These are phyloP conservation scores for Aspergillus egyptiacus DNA, from an alignment of 495 filamentous ascomycete genomes.

Conservation along the genomic window DNA sequence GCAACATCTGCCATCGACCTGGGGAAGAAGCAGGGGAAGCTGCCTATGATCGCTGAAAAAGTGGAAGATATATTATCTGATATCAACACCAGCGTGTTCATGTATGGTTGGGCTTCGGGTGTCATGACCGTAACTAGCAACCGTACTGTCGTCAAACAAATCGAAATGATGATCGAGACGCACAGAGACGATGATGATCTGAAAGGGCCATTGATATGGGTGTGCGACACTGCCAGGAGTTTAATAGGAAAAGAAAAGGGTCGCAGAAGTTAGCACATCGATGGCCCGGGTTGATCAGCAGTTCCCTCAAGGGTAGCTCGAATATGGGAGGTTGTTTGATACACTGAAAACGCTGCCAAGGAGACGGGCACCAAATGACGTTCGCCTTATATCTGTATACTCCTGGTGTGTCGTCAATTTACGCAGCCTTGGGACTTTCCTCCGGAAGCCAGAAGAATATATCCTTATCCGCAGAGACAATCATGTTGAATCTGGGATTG, in stretches of 20 bases:
- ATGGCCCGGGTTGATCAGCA: background rate
- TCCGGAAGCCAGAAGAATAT: slow-evolving; percentile 83
- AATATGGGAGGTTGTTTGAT: no score
- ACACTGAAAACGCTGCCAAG: background rate
- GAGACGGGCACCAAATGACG: background rate
- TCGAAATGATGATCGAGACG: slow-evolving; percentile 48
- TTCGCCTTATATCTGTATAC: background rate
- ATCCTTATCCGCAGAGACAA: slow-evolving; percentile 83
- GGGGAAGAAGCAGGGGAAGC: slow-evolving; percentile 21
- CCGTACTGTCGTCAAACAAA: slow-evolving; percentile 55
- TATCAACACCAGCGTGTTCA: slow-evolving; percentile 62
- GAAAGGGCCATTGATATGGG: slow-evolving; percentile 53
- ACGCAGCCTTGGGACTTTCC: slow-evolving; percentile 26
- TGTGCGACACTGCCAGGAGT: slow-evolving; percentile 58
- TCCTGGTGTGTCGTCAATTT: slow-evolving; percentile 18
- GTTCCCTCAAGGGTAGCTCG: background rate
- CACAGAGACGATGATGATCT: slow-evolving; percentile 35
- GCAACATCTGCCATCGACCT: slow-evolving; percentile 27
- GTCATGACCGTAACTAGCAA: slow-evolving; percentile 64
- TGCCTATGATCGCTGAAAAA: slow-evolving; percentile 35
- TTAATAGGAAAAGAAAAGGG: slow-evolving; percentile 59
- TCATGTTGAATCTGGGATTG: slow-evolving; percentile 84
- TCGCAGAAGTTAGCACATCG: slow-evolving; percentile 28
- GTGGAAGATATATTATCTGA: slow-evolving; percentile 45
- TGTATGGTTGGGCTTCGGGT: slow-evolving; percentile 58